Evolutionary conservation across 192 early-diverging fungal species (phyloP).

Genomic region (Entophlyctis luteolus): DNA sequence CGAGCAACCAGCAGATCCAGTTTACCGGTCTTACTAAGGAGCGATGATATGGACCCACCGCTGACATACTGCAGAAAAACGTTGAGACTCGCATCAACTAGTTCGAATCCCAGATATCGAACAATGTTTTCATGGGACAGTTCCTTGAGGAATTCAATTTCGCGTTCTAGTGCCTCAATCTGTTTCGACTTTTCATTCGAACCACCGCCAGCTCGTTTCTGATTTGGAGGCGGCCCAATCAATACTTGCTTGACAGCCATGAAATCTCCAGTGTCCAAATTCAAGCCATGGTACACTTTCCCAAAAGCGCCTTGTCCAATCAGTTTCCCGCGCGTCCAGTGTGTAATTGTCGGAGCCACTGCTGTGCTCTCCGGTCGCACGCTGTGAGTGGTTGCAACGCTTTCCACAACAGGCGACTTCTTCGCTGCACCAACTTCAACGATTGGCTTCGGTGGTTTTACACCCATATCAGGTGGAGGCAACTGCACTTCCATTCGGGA

Average conservation of each 20-base stretch:
- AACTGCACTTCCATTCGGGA: too few relatives aligned
- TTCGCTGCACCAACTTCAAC: neutral
- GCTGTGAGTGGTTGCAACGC: neutral
- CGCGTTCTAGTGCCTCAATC: conserved; percentile 75
- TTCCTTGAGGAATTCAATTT: conserved; percentile 75
- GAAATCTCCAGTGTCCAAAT: conserved; percentile 79
- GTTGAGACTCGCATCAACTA: conserved; percentile 68
- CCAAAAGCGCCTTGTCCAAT: conserved; percentile 98
- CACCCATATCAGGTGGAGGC: too few relatives aligned
- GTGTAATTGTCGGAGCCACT: conserved; percentile 35
- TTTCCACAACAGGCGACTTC: neutral
- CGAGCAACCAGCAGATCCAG: conserved; percentile 82
- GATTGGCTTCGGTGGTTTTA: too few relatives aligned
- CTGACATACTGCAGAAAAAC: conserved; percentile 97
- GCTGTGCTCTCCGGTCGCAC: neutral
- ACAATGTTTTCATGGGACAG: conserved; percentile 89
- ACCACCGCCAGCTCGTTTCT: neutral
- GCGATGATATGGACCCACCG: conserved; percentile 81
- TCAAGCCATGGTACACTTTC: conserved; percentile 86
- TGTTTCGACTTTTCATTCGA: conserved; percentile 27
- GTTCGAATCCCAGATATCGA: conserved; percentile 70
- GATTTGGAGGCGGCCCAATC: conserved; percentile 7
- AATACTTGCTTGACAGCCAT: conserved; percentile 98
- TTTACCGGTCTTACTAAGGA: conserved; percentile 76
- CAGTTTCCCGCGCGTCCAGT: conserved; percentile 83